Percentiles rank a stretch among this genome's conserved stretches.
Evolutionary conservation across 2,329 filamentous ascomycete species (phyloP).

Genomic region (Ophiostoma pallidulum): DNA sequence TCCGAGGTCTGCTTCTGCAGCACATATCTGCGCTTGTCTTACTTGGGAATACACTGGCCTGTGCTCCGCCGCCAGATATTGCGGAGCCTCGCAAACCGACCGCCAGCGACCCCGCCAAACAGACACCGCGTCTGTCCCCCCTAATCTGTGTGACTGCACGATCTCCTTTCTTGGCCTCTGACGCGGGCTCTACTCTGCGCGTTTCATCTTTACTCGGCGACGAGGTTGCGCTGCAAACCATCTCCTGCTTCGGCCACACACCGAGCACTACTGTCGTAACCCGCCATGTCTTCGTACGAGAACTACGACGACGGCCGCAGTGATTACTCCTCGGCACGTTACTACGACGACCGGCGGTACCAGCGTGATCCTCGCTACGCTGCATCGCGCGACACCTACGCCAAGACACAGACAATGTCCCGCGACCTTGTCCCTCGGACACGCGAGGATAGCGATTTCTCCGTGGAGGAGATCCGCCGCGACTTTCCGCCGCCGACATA

Average conservation of each 20-base stretch:
- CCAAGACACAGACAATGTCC: conserved; percentile 31
- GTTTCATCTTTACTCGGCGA: too few species aligned
- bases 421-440: conserved; percentile 47
- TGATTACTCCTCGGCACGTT: conserved; percentile 24
- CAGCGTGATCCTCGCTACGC: conserved; percentile 44
- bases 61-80: too few species aligned
- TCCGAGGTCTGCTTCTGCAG: not conserved
- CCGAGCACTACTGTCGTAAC: not conserved
- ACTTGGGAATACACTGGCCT: not conserved
- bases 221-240: too few species aligned
- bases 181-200: too few species aligned
- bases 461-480: conserved; percentile 72
- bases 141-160: too few species aligned
- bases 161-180: not conserved
- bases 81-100: too few species aligned
- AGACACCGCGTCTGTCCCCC: conserved; percentile 4
- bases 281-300: conserved; percentile 41
- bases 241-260: not conserved
- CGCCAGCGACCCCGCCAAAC: not conserved
- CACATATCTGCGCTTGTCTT: not conserved
- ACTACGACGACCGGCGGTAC: conserved; percentile 44
- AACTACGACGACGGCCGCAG: conserved; percentile 39
- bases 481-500: conserved; percentile 70
- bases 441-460: conserved; percentile 65
- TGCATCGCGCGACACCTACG: conserved; percentile 41